These are phyloP conservation scores for Candida sithepensis DNA, from an alignment of 805 yeast species.

Conservation along the genomic window DNA sequence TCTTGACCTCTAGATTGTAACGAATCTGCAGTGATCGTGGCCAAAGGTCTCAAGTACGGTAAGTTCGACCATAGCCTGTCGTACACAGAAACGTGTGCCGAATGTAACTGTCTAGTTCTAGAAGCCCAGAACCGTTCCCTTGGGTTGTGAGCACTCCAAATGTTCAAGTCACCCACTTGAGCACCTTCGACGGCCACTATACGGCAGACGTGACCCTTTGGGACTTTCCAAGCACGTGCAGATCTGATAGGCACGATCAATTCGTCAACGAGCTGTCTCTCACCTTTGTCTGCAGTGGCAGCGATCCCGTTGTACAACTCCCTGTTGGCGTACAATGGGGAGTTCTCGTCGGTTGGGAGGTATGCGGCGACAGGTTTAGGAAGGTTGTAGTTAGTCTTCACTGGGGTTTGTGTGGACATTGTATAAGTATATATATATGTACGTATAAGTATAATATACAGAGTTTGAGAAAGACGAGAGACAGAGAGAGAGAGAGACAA, in stretches of 20 bases:
- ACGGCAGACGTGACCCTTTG: conserved; percentile 55
- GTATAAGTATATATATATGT: no score
- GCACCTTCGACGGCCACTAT: conserved; percentile 66
- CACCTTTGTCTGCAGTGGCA: conserved; percentile 27
- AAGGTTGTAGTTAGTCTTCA: conserved; percentile 20
- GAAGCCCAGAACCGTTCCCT: conserved; percentile 69
- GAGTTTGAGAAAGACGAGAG: background rate
- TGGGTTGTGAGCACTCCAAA: conserved; percentile 59
- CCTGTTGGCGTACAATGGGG: conserved; percentile 49
- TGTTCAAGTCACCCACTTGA: conserved; percentile 66
- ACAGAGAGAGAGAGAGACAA: background rate
- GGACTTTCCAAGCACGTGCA: conserved; percentile 62
- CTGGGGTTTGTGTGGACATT: conserved; percentile 22
- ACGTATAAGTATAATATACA: no score
- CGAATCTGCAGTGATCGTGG: conserved; percentile 61
- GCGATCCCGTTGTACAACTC: conserved; percentile 44
- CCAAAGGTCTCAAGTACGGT: conserved; percentile 62
- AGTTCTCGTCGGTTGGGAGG: conserved; percentile 47
- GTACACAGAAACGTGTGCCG: conserved; percentile 56
- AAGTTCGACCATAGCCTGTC: conserved; percentile 65
- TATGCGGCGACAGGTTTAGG: conserved; percentile 53
- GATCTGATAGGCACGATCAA: conserved; percentile 50
- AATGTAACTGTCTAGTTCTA: conserved; percentile 61
- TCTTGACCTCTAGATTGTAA: conserved; percentile 52
- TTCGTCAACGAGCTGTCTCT: conserved; percentile 39